Evolutionary conservation across 305 asterid genomes (phyloP).

Genomic region (Withania somnifera): DNA sequence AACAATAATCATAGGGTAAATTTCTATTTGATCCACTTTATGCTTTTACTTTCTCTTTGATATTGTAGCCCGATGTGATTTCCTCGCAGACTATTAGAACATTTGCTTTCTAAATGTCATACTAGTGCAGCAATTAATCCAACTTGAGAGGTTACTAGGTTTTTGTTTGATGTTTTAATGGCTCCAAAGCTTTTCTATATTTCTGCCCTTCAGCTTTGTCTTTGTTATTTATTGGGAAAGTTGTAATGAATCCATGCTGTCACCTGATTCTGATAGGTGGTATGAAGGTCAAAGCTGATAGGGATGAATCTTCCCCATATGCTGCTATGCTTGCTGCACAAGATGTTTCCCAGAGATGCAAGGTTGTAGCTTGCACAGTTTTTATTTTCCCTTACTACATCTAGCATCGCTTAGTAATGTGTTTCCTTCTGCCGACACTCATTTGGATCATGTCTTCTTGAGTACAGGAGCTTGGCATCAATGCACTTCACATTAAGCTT

Average conservation of each 20-base stretch:
- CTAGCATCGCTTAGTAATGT: background rate
- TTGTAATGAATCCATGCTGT: background rate
- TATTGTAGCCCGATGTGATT: background rate
- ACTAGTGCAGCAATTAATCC: background rate
- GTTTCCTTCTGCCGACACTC: background rate
- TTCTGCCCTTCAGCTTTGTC: background rate
- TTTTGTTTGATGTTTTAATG: background rate
- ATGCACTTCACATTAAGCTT: conserved; percentile 31
- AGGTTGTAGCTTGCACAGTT: conserved; percentile 4
- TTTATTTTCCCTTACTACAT: background rate
- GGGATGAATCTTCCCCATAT: conserved; percentile 36
- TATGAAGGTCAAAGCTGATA: conserved; percentile 32
- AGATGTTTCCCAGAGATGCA: conserved; percentile 34
- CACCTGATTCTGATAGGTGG: conserved; percentile 16
- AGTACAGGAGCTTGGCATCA: conserved; percentile 26
- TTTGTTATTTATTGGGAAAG: background rate
- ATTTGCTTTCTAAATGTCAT: background rate
- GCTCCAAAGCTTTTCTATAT: background rate
- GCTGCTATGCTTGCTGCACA: conserved; percentile 43
- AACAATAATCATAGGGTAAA: background rate
- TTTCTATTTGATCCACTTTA: background rate
- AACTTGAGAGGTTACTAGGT: background rate
- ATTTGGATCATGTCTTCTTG: background rate
- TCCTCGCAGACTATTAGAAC: background rate
- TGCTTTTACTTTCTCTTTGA: background rate